Base-by-base conservation (phyloP, 495 filamentous ascomycete species). In the Neurospora hispaniola region DNA sequence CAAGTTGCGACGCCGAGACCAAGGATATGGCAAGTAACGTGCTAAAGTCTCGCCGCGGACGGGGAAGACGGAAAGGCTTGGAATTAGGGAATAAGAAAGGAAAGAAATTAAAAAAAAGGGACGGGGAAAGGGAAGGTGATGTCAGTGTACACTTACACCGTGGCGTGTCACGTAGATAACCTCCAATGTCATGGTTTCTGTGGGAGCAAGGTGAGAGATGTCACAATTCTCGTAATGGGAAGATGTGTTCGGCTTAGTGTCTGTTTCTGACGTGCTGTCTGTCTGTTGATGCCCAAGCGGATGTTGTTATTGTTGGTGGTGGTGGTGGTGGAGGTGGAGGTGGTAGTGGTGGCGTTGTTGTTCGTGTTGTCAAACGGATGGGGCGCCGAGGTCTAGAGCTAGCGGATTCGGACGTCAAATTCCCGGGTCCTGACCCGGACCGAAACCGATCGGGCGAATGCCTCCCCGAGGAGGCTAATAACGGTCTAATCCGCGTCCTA, bases 121-220 rank as follows among this genome's bases (percentile, higher is more conserved):
- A 43, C 9, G 20, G 38, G 69, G 38, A 54, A 46, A 27, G 42
- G 27, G 59, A 27, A 20, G 10, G 70, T 44, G 35, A 9, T 72
- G 69, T 31, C 68, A 35, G 66, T 38, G 31, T 59, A 23, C 10
- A 87, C 91, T 81, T 88, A 97, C 93, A 75, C 93, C 94, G 82
- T 97, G 94, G 23, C 94, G 89, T 73, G 89, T 90, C 59, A 97
- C 85, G 78, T 96, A 97, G 77, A 97, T 96, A 73, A 88, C 89
- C 80, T 95, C 91, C 40, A 97, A 83, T 74, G 83, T 73, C 83
- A 38, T 38, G 35, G 35, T 38, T 38, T 38, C 35, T 6, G 35
- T 38, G 27, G 23, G 23, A 62, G 6, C 23, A 31, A 62, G 54
- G 6, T 62, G 54, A 59, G 9, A 18, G 46, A 62, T 62, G 54